A percentile compares a stretch with the other conserved stretches of the same genome.
These are phyloP conservation scores for Komagataella pastoris DNA, from an alignment of 805 yeast species.

Conservation along the genomic window DNA sequence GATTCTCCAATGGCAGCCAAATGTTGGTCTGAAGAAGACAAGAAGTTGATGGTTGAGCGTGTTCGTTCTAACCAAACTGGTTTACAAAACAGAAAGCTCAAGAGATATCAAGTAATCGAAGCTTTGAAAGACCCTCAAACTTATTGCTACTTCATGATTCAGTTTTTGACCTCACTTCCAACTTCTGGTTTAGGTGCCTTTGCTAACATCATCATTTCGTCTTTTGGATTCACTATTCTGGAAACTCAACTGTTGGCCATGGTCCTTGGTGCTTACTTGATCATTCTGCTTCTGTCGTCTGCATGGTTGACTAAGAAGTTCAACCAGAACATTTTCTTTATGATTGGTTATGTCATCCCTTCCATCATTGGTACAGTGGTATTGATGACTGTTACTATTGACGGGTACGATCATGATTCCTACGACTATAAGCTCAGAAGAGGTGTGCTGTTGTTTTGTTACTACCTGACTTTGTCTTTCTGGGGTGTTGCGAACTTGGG, in stretches of 20 bases:
- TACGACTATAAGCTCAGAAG: constrained; percentile 8
- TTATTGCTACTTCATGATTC: constrained; percentile 13
- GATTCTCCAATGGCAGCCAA: constrained; percentile 19
- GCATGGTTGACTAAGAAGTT: constrained; percentile 11
- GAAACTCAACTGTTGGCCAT: constrained; percentile 19
- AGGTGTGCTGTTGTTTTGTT: constrained; percentile 18
- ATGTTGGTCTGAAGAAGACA: constrained; percentile 22
- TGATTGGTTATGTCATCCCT: constrained; percentile 15
- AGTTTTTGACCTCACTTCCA: constrained; percentile 14
- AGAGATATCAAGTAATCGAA: constrained; percentile 13
- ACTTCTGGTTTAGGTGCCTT: constrained; percentile 19
- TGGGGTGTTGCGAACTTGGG: constrained; percentile 15
- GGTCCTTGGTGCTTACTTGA: constrained; percentile 18
- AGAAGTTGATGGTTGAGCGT: constrained; percentile 17
- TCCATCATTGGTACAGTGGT: constrained; percentile 19
- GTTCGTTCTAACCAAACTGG: constrained; percentile 22
- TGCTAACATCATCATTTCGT: constrained; percentile 14
- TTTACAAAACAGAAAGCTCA: constrained; percentile 16
- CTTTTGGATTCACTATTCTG: constrained; percentile 16
- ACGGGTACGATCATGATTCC: constrained; percentile 8
- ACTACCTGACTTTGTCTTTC: constrained; percentile 12
- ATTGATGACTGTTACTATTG: constrained; percentile 11
- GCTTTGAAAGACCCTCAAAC: constrained; percentile 11
- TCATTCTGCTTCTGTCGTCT: constrained; percentile 11
- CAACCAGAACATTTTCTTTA: constrained; percentile 9